Base-by-base conservation (phyloP, 1,139 yeast species). In the Candida glucosophila region DNA sequence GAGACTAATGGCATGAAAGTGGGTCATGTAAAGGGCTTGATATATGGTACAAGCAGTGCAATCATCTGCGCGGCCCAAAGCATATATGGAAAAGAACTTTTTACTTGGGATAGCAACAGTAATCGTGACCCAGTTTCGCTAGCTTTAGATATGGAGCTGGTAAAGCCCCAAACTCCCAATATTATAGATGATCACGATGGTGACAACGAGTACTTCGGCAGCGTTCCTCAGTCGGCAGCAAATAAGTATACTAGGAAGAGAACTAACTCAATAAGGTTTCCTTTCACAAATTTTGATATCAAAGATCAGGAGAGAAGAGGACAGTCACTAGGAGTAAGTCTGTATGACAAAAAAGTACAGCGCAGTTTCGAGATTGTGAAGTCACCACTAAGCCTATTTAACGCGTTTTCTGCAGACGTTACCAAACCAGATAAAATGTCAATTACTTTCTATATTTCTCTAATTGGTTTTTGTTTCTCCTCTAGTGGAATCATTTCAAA, bases 61-160 rank as follows among this genome's bases (percentile, higher is more conserved):
- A 44, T 82, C 23, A 82, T 86, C 27, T 88, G 88, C 55, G 97
- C 88, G 11, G 66, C 85, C 10, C 97, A 88, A 48, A 88, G 88
- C 52, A 83, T 88, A 40, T 86, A 83, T 56, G 90, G 95, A 25
- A 88, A 88, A 51, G 76, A 73, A 39, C 71, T 85, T 31, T 58
- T 88, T 30, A 83, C 95, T 4, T 40, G 48, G 24, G 56, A 49
- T 17, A 39, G 41, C 16, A 31, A 39, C 24, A 9, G 25, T 6
- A 35, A 36, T 10, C 26, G 40, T 6, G 47, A 52, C 23, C 52
- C 51, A 4, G 5, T 28, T 5, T n/a, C n/a, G n/a, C n/a, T n/a
- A n/a, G n/a, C n/a, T n/a, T n/a, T n/a, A n/a, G n/a, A n/a, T n/a
- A n/a, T n/a, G n/a, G n/a, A n/a, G n/a, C n/a, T n/a, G n/a, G n/a